phyloP scores from a whole-genome alignment of 306 rosid species.

The Ammopiptanthus mongolicus region DNA sequence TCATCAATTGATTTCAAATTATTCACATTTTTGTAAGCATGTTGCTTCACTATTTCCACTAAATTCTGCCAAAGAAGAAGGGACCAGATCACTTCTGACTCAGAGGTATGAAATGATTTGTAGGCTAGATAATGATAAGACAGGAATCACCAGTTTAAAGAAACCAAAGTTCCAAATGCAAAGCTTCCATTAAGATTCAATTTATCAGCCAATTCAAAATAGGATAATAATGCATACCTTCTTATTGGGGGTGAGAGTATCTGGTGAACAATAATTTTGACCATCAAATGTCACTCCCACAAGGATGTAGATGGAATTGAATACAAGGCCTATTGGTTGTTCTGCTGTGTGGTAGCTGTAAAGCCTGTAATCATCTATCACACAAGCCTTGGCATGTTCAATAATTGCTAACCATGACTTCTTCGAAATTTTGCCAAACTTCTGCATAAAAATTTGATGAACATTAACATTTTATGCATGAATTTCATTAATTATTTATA shows the following conservation, averaged over 20 bases:
- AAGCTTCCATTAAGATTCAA: neutral
- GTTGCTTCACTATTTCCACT: conserved; percentile 35
- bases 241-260: neutral
- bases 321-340: conserved; percentile 17
- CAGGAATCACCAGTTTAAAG: neutral
- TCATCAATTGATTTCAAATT: conserved; percentile 22
- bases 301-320: conserved; percentile 46
- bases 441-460: conserved; percentile 37
- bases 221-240: conserved; percentile 24
- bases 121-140: neutral
- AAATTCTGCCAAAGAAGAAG: conserved; percentile 28
- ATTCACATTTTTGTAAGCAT: conserved; percentile 30
- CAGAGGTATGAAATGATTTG: too few species aligned
- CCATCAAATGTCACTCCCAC: conserved; percentile 38
- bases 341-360: conserved; percentile 17
- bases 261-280: conserved; percentile 15
- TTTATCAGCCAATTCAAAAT: neutral
- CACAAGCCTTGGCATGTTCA: conserved; percentile 47
- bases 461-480: neutral
- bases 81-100: too few species aligned
- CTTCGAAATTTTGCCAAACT: conserved; percentile 27
- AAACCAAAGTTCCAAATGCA: neutral
- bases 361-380: conserved; percentile 27
- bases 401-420: conserved; percentile 39
- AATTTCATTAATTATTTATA: neutral